These are phyloP conservation scores for Botrytis byssoidea DNA, from an alignment of 2,329 filamentous ascomycete species.

Conservation along the genomic window DNA sequence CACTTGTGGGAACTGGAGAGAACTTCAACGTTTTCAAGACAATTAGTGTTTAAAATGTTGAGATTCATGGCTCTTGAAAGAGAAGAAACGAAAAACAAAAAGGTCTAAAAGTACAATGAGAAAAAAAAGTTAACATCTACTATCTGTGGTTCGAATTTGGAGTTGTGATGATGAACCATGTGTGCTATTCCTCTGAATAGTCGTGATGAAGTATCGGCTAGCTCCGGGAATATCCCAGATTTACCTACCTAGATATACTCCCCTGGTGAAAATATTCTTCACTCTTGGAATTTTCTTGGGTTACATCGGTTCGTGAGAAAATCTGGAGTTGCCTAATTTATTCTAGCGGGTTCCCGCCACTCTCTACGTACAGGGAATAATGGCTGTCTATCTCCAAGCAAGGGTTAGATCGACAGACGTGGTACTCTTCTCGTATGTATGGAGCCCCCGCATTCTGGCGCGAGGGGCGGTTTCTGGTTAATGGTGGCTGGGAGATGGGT, in stretches of 20 bases:
- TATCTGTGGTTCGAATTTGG: background rate
- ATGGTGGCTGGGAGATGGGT: background rate
- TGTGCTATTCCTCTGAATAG: background rate
- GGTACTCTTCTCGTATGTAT: background rate
- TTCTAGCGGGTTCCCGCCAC: background rate
- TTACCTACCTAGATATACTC: background rate
- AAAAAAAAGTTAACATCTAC: conserved; percentile 11
- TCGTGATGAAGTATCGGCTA: background rate
- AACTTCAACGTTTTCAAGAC: conserved; percentile 84
- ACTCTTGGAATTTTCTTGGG: background rate
- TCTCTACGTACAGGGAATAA: background rate
- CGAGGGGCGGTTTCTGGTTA: background rate
- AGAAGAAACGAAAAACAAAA: background rate
- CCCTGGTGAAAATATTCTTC: background rate
- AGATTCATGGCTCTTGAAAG: background rate
- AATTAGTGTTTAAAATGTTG: conserved; percentile 65
- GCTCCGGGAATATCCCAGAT: background rate
- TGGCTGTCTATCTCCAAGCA: background rate
- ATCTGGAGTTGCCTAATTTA: background rate
- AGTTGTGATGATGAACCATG: background rate
- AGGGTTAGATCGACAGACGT: background rate
- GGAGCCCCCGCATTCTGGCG: background rate
- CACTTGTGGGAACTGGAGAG: conserved; percentile 84
- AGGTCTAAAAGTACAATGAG: background rate
- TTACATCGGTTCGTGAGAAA: background rate